Evolutionary conservation across 2,329 filamentous ascomycete species (phyloP).

Genomic region (Aspergillus ustus): DNA sequence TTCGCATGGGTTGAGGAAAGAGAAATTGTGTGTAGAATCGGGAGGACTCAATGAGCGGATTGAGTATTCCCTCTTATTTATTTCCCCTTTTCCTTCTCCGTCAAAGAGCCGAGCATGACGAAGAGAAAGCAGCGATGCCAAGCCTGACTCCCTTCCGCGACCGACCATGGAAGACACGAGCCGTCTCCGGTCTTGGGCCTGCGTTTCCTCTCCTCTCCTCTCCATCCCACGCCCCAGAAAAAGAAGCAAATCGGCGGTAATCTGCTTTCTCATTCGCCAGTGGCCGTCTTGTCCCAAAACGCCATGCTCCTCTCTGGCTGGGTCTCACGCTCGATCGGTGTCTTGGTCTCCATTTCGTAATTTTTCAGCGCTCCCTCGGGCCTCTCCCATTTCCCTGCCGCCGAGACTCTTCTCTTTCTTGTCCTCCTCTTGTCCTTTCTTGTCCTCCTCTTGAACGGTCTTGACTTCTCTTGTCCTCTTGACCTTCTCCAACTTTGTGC

Average conservation of each 20-base stretch:
- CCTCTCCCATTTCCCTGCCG: conserved; percentile 16
- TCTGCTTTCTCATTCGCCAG: conserved; percentile 14
- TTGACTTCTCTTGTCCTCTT: conserved; percentile 18
- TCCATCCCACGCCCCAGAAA: conserved; percentile 13
- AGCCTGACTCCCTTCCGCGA: conserved; percentile 21
- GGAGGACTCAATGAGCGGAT: not conserved
- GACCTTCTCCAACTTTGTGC: conserved; percentile 10
- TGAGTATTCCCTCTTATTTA: not conserved
- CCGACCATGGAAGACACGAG: conserved; percentile 13
- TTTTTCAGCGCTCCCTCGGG: conserved; percentile 15
- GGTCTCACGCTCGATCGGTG: conserved; percentile 21
- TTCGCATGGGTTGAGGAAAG: not conserved
- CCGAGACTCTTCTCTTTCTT: conserved; percentile 19
- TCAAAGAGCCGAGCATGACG: not conserved
- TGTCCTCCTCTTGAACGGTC: conserved; percentile 17
- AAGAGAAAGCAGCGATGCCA: not conserved
- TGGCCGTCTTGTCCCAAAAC: conserved; percentile 4
- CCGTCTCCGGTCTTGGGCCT: conserved; percentile 13
- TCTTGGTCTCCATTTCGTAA: conserved; percentile 23
- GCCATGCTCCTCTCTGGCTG: conserved; percentile 19
- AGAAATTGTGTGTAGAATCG: not conserved
- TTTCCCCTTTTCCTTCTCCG: not conserved
- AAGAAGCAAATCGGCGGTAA: conserved; percentile 10
- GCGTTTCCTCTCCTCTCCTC: conserved; percentile 15
- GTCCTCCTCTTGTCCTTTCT: conserved; percentile 19